Evolutionary conservation across 345 rosid species (phyloP).

Genomic region (Lepidium sativum): DNA sequence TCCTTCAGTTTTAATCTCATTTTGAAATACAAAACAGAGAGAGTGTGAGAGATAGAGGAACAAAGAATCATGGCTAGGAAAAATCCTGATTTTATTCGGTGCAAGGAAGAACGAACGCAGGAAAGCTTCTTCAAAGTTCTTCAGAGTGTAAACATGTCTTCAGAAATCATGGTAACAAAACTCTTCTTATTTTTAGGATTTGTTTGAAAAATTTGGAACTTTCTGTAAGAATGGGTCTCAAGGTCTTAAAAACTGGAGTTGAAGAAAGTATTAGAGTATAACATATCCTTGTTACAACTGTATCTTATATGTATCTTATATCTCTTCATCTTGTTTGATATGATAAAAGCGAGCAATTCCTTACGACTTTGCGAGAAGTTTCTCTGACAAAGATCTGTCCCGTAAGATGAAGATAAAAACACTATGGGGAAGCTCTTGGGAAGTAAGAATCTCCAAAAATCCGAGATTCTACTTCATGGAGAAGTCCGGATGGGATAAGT

Average conservation of each 20-base stretch:
- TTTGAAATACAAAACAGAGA: too few relatives aligned
- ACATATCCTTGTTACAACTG: too few relatives aligned
- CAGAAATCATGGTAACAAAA: not conserved
- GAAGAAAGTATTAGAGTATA: too few relatives aligned
- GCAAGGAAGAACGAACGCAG: not conserved
- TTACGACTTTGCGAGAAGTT: not conserved
- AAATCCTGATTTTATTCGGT: not conserved
- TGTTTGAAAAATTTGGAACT: not conserved
- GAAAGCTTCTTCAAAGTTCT: not conserved
- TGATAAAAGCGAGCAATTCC: not conserved
- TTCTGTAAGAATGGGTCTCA: not conserved
- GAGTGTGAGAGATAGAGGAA: too few relatives aligned
- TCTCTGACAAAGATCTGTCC: not conserved
- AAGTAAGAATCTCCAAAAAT: not conserved
- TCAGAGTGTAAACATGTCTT: not conserved
- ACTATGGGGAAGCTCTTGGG: not conserved
- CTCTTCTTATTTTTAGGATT: not conserved
- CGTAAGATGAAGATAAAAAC: not conserved
- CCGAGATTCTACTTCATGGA: not conserved
- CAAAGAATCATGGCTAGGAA: too few relatives aligned
- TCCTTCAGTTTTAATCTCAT: too few relatives aligned
- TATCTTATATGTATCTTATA: not conserved
- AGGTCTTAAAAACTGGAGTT: not conserved
- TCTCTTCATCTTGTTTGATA: not conserved
- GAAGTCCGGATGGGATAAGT: not conserved